A percentile compares a stretch with the other conserved stretches of the same genome.
These are phyloP conservation scores for Fonsecaea monophora DNA, from an alignment of 2,329 filamentous ascomycete species.

Conservation along the genomic window DNA sequence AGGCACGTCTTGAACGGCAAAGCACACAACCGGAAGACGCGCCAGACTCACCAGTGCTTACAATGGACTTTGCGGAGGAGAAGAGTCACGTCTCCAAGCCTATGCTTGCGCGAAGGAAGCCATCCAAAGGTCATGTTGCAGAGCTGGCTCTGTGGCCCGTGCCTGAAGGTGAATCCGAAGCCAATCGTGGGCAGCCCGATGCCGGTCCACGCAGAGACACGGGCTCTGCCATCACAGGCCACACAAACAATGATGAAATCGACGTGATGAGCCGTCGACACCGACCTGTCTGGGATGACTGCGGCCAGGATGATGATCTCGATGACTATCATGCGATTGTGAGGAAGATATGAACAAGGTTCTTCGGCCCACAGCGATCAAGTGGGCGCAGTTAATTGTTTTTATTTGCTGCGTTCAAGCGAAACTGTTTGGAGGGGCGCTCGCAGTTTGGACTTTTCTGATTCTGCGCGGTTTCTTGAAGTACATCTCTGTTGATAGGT, in stretches of 20 bases:
- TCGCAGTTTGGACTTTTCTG: not conserved
- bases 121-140: slow-evolving; percentile 28
- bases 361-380: not conserved
- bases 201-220: not conserved
- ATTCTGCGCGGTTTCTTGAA: not conserved
- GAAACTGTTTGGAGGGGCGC: slow-evolving; percentile 1
- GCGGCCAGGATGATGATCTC: slow-evolving; percentile 18
- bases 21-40: slow-evolving; percentile 5
- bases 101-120: slow-evolving; percentile 12
- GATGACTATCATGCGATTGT: slow-evolving; percentile 37
- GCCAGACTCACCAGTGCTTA: slow-evolving; percentile 18
- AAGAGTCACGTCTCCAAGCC: slow-evolving; percentile 4
- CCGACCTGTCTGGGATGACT: slow-evolving; percentile 27
- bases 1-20: slow-evolving; percentile 33
- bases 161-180: slow-evolving; percentile 10
- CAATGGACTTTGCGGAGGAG: slow-evolving; percentile 22
- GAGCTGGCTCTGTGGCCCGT: slow-evolving; percentile 28
- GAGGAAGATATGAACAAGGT: slow-evolving; percentile 28
- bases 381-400: not conserved
- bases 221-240: not conserved
- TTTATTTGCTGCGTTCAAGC: slow-evolving; percentile 36
- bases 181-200: not conserved
- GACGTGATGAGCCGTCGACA: slow-evolving; percentile 22
- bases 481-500: not conserved
- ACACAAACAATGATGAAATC: slow-evolving; percentile 4